Conservation (phyloP, 352 stramenopile species). For the Phytopythium boreale region DNA sequence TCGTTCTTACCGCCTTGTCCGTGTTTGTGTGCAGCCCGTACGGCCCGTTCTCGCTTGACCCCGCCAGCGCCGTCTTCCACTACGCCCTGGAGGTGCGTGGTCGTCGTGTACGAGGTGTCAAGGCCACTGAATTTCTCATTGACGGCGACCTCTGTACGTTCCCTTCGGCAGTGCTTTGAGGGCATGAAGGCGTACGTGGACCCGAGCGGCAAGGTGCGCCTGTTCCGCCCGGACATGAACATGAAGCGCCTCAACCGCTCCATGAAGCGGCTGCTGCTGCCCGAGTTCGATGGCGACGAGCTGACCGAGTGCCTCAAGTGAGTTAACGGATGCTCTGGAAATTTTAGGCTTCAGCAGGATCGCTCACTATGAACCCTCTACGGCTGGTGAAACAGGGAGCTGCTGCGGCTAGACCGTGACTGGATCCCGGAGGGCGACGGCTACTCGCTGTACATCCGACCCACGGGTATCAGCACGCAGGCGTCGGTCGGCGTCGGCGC, state of each 20-base stretch:
- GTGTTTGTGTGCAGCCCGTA: slow-evolving; percentile 62
- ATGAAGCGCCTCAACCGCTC: slow-evolving; percentile 94
- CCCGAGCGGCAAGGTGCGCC: slow-evolving; percentile 77
- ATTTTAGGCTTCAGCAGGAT: not conserved
- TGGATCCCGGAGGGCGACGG: slow-evolving; percentile 95
- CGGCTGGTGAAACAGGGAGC: slow-evolving; percentile 20
- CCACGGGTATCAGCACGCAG: slow-evolving; percentile 92
- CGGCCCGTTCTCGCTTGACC: slow-evolving; percentile 89
- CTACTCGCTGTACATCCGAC: slow-evolving; percentile 96
- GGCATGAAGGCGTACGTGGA: slow-evolving; percentile 95
- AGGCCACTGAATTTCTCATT: not conserved
- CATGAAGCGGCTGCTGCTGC: slow-evolving; percentile 91
- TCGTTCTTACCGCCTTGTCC: not conserved
- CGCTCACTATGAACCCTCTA: not conserved
- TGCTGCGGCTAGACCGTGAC: slow-evolving; percentile 81
- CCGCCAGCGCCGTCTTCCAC: slow-evolving; percentile 91
- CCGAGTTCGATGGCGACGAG: slow-evolving; percentile 89
- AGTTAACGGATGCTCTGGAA: slow-evolving; percentile 20
- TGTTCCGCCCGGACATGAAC: slow-evolving; percentile 97
- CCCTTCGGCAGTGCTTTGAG: slow-evolving; percentile 86
- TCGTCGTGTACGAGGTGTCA: not conserved
- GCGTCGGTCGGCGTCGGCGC: slow-evolving; percentile 88
- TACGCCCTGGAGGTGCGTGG: slow-evolving; percentile 85
- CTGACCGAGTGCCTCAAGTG: slow-evolving; percentile 90
- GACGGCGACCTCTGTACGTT: not conserved